Conservation (phyloP, 2,329 filamentous ascomycete genomes). For the Pestalotiopsis sp. region DNA sequence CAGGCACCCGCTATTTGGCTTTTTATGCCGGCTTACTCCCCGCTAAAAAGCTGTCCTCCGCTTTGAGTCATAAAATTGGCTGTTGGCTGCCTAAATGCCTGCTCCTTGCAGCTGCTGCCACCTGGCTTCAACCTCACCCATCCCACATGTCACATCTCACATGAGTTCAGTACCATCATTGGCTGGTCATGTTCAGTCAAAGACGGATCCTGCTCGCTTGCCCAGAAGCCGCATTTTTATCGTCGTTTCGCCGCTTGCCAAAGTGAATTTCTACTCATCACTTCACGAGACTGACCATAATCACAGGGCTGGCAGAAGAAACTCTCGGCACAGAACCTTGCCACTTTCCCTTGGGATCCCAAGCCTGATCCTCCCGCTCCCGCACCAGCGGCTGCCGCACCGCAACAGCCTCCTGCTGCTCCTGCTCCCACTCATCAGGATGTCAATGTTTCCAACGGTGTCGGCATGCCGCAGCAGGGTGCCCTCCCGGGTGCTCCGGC, state of each 20-base stretch:
- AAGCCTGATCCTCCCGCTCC: slow-evolving; percentile 65
- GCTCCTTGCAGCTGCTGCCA: slow-evolving; percentile 6
- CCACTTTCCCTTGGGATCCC: slow-evolving; percentile 94
- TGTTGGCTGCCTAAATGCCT: slow-evolving; percentile 21
- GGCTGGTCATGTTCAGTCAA: neutral
- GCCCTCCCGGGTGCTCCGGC: slow-evolving; percentile 19
- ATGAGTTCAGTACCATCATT: neutral
- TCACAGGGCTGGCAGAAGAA: slow-evolving; percentile 90
- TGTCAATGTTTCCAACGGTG: slow-evolving; percentile 25
- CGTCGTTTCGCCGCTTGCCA: neutral
- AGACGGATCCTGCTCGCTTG: neutral
- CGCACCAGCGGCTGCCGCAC: slow-evolving; percentile 40
- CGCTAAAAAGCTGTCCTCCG: slow-evolving; percentile 20
- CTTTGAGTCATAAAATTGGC: slow-evolving; percentile 23
- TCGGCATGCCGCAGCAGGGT: slow-evolving; percentile 32
- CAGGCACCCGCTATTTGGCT: slow-evolving; percentile 57
- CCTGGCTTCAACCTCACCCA: neutral
- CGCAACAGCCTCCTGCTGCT: slow-evolving; percentile 22
- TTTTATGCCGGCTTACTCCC: slow-evolving; percentile 50
- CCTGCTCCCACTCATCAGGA: slow-evolving; percentile 14
- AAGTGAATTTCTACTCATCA: neutral
- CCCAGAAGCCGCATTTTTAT: neutral
- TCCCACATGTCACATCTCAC: neutral
- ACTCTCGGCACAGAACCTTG: slow-evolving; percentile 81
- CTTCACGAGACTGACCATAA: slow-evolving; percentile 18